Base-by-base conservation (phyloP, 176 grass and related monocot species). In the Oryza punctata region DNA sequence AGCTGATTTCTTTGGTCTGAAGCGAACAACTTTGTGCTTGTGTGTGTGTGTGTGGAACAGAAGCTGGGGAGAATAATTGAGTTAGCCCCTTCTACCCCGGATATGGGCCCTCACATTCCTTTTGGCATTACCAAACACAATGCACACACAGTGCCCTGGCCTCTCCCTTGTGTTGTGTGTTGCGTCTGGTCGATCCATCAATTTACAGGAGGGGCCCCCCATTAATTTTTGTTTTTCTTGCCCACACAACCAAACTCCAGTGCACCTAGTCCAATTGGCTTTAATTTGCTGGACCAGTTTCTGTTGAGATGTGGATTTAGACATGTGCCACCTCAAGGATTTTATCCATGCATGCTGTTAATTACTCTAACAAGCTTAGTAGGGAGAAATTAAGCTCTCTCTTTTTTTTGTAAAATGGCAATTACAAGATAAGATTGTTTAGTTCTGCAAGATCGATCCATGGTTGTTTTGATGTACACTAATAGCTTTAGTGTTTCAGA, bases 61-160 rank as follows among this genome's bases (percentile, higher is more conserved):
- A 89, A 85, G 77, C 50, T 70, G 87, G 82, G 82, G 65, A 64
- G 82, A 89, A 89, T 89, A 85, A 89, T 89, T 85, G 87, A 23
- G 52, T 63, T 52, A 11, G 87, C 87, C 67, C 69, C 77, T 63
- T 74, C 79, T 72, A 7, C 50, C 59, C 60, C 19, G 35, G 7
- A 7, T 38, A 77, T 71, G 82, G 87, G 87, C 25, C 82, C 82
- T 85, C 71, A 85, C 78, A 81, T 85, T 85, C 78, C 72, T 85
- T 85, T 81, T 72, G 72, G 71, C 87, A 77, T 89, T 81, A 72
- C 87, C 82, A 57, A 89, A 89, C 82, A 59, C 54, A 15, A 30
- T 19, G 64, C 77, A 65, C 77, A 52, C 14, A 19, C 50, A 52
- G 52, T 59, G 52, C 19, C 3, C 54, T 79, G 70, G 29, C 79